Percentiles rank a stretch among this genome's conserved stretches.
These are phyloP conservation scores for Chenopodium suecicum DNA, from an alignment of 148 eudicot genomes.

Conservation along the genomic window DNA sequence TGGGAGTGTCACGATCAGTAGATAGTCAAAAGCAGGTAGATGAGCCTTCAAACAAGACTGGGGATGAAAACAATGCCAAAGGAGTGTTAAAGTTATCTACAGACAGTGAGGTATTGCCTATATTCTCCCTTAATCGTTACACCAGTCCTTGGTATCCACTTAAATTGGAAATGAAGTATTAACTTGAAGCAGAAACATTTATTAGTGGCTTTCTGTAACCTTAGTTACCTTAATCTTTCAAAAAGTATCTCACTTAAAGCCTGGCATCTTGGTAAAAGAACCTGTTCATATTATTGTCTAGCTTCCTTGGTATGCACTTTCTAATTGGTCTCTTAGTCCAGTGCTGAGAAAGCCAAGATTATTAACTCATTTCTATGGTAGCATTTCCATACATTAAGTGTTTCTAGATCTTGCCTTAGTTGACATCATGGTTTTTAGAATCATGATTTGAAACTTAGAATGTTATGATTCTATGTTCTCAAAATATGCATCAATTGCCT, in stretches of 20 bases:
- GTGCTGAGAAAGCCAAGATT: neutral
- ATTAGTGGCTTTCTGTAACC: neutral
- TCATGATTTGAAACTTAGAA: no score
- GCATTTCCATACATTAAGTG: neutral
- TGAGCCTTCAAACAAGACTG: conserved; percentile 42
- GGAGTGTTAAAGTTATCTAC: conserved; percentile 35
- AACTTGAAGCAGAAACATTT: neutral
- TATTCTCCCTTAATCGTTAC: neutral
- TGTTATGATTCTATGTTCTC: no score
- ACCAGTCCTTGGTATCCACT: neutral
- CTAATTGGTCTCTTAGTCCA: neutral
- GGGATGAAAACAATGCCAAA: conserved; percentile 55
- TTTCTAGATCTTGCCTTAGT: neutral
- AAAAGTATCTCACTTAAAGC: neutral
- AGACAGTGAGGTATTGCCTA: conserved; percentile 63
- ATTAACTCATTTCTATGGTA: neutral
- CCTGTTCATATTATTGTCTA: neutral
- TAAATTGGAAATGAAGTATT: neutral
- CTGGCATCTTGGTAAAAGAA: neutral
- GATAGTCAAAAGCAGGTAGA: conserved; percentile 63
- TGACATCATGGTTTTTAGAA: no score
- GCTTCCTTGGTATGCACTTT: neutral
- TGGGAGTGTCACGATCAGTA: conserved; percentile 34
- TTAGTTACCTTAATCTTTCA: neutral
- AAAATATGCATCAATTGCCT: no score